A percentile compares a stretch with the other conserved stretches of the same genome.
Conservation (phyloP, 2,329 filamentous ascomycete species). For the Botryotinia narcissicola region DNA sequence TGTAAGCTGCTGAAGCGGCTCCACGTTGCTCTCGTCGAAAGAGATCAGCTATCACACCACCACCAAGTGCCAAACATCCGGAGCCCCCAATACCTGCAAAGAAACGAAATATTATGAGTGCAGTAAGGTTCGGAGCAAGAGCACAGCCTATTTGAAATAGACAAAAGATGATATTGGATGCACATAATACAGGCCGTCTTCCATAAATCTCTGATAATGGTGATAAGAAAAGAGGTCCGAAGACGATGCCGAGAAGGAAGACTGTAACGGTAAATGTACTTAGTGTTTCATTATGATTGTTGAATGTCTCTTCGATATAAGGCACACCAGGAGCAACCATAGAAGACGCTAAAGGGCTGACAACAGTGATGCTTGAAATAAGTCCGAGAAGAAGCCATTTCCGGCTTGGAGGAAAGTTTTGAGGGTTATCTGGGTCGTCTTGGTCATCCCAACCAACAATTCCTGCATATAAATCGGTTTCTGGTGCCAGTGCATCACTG, state of each 20-base stretch:
- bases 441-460: slow-evolving; percentile 26
- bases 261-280: slow-evolving; percentile 41
- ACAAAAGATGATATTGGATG: slow-evolving; percentile 58
- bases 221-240: slow-evolving; percentile 57
- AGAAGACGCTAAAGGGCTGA: slow-evolving; percentile 38
- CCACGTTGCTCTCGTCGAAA: slow-evolving; percentile 38
- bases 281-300: slow-evolving; percentile 23
- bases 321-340: slow-evolving; percentile 45
- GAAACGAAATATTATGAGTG: slow-evolving; percentile 48
- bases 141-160: slow-evolving; percentile 64
- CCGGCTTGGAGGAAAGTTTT: slow-evolving; percentile 21
- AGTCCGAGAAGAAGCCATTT: slow-evolving; percentile 22
- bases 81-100: slow-evolving; percentile 47
- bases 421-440: slow-evolving; percentile 23
- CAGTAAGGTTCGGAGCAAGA: slow-evolving; percentile 50
- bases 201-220: slow-evolving; percentile 65
- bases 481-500: neutral
- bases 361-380: slow-evolving; percentile 23
- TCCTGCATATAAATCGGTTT: slow-evolving; percentile 46
- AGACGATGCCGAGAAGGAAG: slow-evolving; percentile 56
- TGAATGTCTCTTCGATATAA: slow-evolving; percentile 26
- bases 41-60: slow-evolving; percentile 45
- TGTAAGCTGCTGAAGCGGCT: slow-evolving; percentile 33
- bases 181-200: slow-evolving; percentile 53
- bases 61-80: slow-evolving; percentile 44